Evolutionary conservation across 1,139 yeast species (phyloP).

Genomic region (Lodderomyces metapsilosis): DNA sequence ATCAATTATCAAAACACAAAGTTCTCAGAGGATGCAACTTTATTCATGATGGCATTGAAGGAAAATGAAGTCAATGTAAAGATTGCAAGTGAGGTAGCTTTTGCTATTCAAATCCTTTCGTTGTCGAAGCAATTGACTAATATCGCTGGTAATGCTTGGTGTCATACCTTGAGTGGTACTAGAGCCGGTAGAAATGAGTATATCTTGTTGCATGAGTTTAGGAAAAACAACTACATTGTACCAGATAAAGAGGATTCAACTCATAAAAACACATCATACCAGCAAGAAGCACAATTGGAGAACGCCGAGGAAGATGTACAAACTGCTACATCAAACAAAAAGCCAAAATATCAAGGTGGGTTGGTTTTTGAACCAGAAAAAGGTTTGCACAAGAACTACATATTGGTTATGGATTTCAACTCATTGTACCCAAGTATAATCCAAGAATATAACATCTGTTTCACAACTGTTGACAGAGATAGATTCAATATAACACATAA

Average conservation of each 20-base stretch:
- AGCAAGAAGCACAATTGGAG: slow-evolving; percentile 40
- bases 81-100: slow-evolving; percentile 75
- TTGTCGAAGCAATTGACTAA: slow-evolving; percentile 89
- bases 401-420: slow-evolving; percentile 96
- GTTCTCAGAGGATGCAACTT: slow-evolving; percentile 65
- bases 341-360: slow-evolving; percentile 93
- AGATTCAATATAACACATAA: slow-evolving; percentile 42
- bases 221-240: slow-evolving; percentile 73
- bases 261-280: slow-evolving; percentile 40
- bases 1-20: slow-evolving; percentile 68
- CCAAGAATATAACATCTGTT: slow-evolving; percentile 95
- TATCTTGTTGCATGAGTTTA: slow-evolving; percentile 89
- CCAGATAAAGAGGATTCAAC: slow-evolving; percentile 78
- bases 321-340: slow-evolving; percentile 57
- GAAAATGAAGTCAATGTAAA: slow-evolving; percentile 70
- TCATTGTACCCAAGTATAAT: slow-evolving; percentile 96
- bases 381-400: slow-evolving; percentile 86
- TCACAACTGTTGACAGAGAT: slow-evolving; percentile 87
- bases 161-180: slow-evolving; percentile 90
- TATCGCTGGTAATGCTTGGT: slow-evolving; percentile 97
- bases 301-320: slow-evolving; percentile 46
- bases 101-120: slow-evolving; percentile 80
- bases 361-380: slow-evolving; percentile 95
- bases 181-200: slow-evolving; percentile 96
- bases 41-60: slow-evolving; percentile 65